These are phyloP conservation scores for Aurinia saxatilis DNA, from an alignment of 345 rosid genomes.

Conservation along the genomic window DNA sequence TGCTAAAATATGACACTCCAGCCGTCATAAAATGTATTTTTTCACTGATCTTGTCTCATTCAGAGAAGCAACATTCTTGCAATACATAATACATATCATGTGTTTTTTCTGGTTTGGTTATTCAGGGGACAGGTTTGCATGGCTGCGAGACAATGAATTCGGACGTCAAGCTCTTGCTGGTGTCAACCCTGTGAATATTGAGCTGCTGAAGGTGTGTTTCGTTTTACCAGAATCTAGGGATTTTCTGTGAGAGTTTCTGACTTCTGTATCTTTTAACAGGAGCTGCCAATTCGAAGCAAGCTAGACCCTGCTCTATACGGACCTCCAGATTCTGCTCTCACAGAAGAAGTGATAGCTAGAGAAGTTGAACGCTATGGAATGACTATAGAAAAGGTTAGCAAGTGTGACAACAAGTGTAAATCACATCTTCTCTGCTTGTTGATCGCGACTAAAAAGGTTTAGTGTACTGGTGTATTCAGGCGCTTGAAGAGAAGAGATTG, in stretches of 20 bases:
- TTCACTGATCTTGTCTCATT: not conserved
- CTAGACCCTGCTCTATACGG: slow-evolving; percentile 74
- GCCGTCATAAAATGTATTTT: slow-evolving; percentile 60
- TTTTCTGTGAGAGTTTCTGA: not conserved
- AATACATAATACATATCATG: not conserved
- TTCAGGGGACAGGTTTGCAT: slow-evolving; percentile 84
- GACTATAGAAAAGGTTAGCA: slow-evolving; percentile 59
- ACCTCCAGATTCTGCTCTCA: slow-evolving; percentile 75
- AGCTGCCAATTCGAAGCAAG: slow-evolving; percentile 80
- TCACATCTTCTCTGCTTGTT: not conserved
- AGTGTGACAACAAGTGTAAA: not conserved
- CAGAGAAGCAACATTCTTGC: not conserved
- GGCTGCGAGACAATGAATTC: slow-evolving; percentile 89
- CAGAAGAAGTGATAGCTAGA: slow-evolving; percentile 51
- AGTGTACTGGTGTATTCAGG: slow-evolving; percentile 38
- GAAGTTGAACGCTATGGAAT: slow-evolving; percentile 69
- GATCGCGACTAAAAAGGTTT: not conserved
- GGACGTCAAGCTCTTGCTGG: slow-evolving; percentile 93
- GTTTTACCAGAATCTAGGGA: not conserved
- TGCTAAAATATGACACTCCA: slow-evolving; percentile 73
- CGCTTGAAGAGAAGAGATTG: slow-evolving; percentile 73
- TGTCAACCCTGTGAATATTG: slow-evolving; percentile 82
- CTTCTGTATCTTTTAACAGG: slow-evolving; percentile 36
- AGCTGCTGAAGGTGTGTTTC: slow-evolving; percentile 52
- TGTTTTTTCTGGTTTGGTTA: not conserved